Base-by-base conservation (phyloP, 2,329 filamentous ascomycete species). In the Fusarium lyarnte region DNA sequence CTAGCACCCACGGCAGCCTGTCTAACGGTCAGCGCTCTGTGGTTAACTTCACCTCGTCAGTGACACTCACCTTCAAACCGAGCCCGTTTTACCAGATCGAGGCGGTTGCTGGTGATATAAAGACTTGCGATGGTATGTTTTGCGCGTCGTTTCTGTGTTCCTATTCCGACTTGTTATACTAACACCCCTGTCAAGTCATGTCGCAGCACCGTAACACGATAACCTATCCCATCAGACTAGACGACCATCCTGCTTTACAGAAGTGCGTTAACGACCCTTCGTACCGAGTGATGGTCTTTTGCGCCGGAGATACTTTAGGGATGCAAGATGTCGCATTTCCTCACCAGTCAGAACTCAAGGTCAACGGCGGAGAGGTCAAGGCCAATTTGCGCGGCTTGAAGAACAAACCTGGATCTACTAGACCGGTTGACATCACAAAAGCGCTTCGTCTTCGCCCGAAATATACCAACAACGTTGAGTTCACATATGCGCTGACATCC, bases 321-420 rank as follows among this genome's bases (percentile, higher is more conserved):
- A 81, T 85, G 6, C 93, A 93, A 55, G 94, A 98, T 69, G 91
- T 99, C 59, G 85, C 93, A 1, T 99, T 99, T 74, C 96, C 96
- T 4, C 91, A 95, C 76, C 94, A 98, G 82, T 93, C 96, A 36
- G 96, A 99, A 80, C 87, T 99, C 63, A 95, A 94, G 79, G 90
- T 97, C 62, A 99, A 99, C 76, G 88, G 90, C 14, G 92, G 92
- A 38, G 94, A 98, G 63, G 88, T 98, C 74, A 96, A 95, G 81
- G 92, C 93, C n/a, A 99, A 98, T 80, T 87, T 97, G 74, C 93
- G 96, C 74, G 96, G 96, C 8, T 83, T 99, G 69, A 99, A 99
- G 83, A 98, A 97, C 81, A 97, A 96, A 81, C 94, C 95, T 11
- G 96, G 96, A 27, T 97, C 96, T 47, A 99, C 96, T 43, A 91